Conservation (phyloP, 495 filamentous ascomycete genomes). For the Penicillium paradoxum region DNA sequence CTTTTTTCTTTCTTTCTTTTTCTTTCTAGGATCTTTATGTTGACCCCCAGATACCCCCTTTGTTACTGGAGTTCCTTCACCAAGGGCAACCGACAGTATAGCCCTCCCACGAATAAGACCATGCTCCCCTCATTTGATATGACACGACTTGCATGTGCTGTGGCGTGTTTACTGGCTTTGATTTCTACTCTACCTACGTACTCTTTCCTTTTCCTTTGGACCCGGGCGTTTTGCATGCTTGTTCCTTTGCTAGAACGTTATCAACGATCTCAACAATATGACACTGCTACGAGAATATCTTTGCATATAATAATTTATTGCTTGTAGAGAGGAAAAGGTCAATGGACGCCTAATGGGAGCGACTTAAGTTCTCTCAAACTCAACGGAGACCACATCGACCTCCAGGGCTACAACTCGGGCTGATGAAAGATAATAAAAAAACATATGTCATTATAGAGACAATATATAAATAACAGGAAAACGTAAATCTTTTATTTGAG, state of each 20-base stretch:
- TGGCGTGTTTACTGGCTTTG: not conserved
- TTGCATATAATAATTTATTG: not conserved
- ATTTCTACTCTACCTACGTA: not conserved
- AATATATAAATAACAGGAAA: slow-evolving; percentile 4
- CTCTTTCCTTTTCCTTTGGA: not conserved
- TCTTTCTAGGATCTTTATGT: not conserved
- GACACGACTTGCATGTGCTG: not conserved
- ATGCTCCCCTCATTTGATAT: not conserved
- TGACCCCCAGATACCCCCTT: slow-evolving; percentile 2
- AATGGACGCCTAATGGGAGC: too few species aligned
- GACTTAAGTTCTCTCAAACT: too few species aligned
- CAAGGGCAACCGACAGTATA: slow-evolving; percentile 6
- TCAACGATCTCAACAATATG: not conserved
- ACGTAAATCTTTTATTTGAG: slow-evolving; percentile 16
- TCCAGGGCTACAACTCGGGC: not conserved
- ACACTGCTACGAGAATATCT: not conserved
- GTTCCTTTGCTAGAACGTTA: not conserved
- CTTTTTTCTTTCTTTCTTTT: not conserved
- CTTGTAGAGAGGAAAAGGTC: not conserved
- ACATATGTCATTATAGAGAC: not conserved
- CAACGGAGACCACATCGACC: not conserved
- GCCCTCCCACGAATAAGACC: not conserved
- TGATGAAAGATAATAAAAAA: not conserved
- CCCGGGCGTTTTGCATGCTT: not conserved
- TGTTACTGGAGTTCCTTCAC: slow-evolving; percentile 1